Conservation (phyloP, 1,284 basidiomycete species). For the Ceratobasidium theobromae region DNA sequence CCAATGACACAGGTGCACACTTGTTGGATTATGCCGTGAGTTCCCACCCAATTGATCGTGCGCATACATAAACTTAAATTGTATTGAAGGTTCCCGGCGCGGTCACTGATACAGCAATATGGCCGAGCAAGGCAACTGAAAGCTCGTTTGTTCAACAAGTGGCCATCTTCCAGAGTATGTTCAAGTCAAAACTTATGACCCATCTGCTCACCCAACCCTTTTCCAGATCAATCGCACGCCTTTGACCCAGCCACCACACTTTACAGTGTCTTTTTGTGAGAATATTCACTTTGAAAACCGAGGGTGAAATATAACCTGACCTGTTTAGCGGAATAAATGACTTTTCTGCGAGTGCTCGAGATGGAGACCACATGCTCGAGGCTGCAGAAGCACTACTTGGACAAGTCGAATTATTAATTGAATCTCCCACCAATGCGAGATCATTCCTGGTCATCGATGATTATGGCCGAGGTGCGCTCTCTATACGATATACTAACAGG, state of each 20-base stretch:
- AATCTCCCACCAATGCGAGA: conserved; percentile 11
- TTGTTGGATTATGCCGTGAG: conserved; percentile 21
- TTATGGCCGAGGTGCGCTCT: conserved; percentile 10
- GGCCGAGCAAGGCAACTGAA: conserved; percentile 24
- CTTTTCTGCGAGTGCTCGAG: conserved; percentile 1
- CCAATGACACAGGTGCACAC: conserved; percentile 8
- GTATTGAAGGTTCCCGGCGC: conserved; percentile 19
- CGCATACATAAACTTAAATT: background rate
- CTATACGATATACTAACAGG: background rate
- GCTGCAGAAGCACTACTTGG: conserved; percentile 10
- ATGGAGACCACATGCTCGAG: conserved; percentile 24
- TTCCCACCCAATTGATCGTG: background rate
- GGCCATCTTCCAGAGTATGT: conserved; percentile 11
- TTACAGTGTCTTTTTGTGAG: conserved; percentile 29
- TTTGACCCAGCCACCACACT: conserved; percentile 17
- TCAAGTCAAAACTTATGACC: background rate
- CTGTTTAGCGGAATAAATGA: conserved; percentile 22
- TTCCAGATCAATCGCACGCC: conserved; percentile 12
- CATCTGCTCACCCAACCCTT: background rate
- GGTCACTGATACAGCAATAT: conserved; percentile 19
- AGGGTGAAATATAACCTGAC: background rate
- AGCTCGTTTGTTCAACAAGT: conserved; percentile 27
- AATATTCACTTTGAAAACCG: background rate
- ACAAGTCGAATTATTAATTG: conserved; percentile 1
- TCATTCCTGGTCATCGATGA: conserved; percentile 24